phyloP scores from a whole-genome alignment of 2,329 filamentous ascomycete species.

The Neonectria hederae region DNA sequence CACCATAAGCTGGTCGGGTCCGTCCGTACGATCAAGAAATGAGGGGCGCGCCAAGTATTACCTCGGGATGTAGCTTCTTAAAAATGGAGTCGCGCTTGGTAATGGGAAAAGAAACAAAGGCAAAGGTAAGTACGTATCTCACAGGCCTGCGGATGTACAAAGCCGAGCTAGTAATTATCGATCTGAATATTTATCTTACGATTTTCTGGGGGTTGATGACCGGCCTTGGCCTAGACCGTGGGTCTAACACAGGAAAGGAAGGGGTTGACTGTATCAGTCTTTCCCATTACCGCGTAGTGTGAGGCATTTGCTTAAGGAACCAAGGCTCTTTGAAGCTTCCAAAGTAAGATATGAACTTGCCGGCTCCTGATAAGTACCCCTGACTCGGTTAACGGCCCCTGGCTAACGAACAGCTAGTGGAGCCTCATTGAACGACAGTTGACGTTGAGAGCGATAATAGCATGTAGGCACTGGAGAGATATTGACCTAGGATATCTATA shows the following conservation, averaged over 20 bases:
- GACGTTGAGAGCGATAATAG: too few relatives aligned
- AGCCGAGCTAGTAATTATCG: not conserved
- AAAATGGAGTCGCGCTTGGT: not conserved
- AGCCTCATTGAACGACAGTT: too few relatives aligned
- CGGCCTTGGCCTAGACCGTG: not conserved
- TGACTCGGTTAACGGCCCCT: not conserved
- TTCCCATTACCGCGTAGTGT: too few relatives aligned
- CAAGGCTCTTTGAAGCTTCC: not conserved
- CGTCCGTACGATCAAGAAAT: not conserved
- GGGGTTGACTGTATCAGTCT: not conserved
- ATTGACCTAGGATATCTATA: not conserved
- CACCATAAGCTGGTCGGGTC: not conserved
- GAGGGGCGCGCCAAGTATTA: not conserved
- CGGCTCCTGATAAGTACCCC: not conserved
- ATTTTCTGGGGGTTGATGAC: not conserved
- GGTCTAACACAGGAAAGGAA: not conserved
- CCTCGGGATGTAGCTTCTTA: not conserved
- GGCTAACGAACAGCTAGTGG: not conserved
- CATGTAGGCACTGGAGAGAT: not conserved
- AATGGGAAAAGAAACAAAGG: not conserved
- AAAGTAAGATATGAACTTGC: not conserved
- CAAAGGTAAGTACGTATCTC: not conserved
- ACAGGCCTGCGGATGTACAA: not conserved
- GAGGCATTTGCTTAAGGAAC: too few relatives aligned
- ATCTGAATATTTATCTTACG: not conserved